Base-by-base conservation (phyloP, 805 yeast genomes). In the Candida railenensis region DNA sequence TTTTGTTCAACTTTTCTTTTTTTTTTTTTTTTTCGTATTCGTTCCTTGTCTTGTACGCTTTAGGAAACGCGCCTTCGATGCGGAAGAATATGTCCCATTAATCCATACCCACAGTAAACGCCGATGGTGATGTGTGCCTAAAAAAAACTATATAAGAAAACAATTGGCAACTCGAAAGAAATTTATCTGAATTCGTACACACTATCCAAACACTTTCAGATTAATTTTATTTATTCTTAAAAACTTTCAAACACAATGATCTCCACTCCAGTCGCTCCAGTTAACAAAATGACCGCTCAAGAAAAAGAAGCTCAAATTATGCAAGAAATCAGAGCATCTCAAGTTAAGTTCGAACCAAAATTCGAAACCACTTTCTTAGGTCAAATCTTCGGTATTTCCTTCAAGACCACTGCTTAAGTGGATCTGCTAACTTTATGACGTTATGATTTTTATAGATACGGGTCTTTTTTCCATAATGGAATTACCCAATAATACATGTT, bases 241-340 rank as follows among this genome's bases (percentile, higher is more conserved):
- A 25, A 25, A 25, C 5, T 7, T 25, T 7, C 30, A 7, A 25
- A 7, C 11, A 25, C 30, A 25, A 39, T 39, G 42, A 16, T 15
- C 15, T 15, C 30, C 22, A 39, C 30, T 22, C 33, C 19, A 20
- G 15, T 21, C 33, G 42, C 40, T 28, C 25, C 49, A 21, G 33
- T 25, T 37, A 40, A 14, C 46, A 62, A 53, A 53, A 48, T 61
- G 51, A 60, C 71, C 47, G 76, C 76, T 45, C 65, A 59, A 48
- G 76, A 72, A 57, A 72, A 72, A 59, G 77, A 72, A 63, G 76
- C 75, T 50, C 60, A 61, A 52, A 71, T 72, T 53, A 71, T 72
- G 77, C 61, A 62, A 38, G 76, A 71, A 53, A 72, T 72, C 50
- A 68, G 73, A 66, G 59, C 67, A 32, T 55, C 54, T 48, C 40